Evolutionary conservation across 306 rosid species (phyloP).

Genomic region (Cicer yamashitae): DNA sequence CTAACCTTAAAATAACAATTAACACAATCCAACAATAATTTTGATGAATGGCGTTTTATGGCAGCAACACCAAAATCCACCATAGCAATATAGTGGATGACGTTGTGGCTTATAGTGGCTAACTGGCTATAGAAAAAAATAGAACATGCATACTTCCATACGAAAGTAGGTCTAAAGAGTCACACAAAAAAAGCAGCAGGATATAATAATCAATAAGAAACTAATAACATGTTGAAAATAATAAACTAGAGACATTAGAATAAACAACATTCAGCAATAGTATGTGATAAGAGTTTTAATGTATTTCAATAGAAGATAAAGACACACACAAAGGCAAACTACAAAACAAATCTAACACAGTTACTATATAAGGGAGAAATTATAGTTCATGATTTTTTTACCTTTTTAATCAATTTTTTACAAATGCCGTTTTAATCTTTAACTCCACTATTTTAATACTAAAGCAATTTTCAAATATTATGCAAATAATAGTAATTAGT

Average conservation of each 20-base stretch:
- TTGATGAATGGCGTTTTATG: background rate
- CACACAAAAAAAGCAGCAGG: background rate
- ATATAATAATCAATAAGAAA: background rate
- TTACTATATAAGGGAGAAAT: background rate
- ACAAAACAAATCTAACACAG: background rate
- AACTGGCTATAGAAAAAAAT: background rate
- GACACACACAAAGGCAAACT: background rate
- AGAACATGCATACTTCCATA: background rate
- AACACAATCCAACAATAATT: background rate
- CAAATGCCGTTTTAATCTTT: too few species aligned
- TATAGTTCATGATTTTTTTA: background rate
- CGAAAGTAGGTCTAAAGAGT: background rate
- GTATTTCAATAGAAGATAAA: background rate
- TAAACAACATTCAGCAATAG: background rate
- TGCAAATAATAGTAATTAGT: background rate
- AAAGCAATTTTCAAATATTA: background rate
- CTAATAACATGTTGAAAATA: background rate
- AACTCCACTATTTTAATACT: too few species aligned
- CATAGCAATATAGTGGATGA: background rate
- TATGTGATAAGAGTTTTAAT: background rate
- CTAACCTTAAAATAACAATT: slow-evolving; percentile 9
- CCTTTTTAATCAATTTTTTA: too few species aligned
- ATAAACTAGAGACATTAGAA: background rate
- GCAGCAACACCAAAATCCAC: background rate
- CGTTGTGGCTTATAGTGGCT: background rate